Evolutionary conservation across 306 rosid species (phyloP).

Genomic region (Amphicarpaea edgeworthii): DNA sequence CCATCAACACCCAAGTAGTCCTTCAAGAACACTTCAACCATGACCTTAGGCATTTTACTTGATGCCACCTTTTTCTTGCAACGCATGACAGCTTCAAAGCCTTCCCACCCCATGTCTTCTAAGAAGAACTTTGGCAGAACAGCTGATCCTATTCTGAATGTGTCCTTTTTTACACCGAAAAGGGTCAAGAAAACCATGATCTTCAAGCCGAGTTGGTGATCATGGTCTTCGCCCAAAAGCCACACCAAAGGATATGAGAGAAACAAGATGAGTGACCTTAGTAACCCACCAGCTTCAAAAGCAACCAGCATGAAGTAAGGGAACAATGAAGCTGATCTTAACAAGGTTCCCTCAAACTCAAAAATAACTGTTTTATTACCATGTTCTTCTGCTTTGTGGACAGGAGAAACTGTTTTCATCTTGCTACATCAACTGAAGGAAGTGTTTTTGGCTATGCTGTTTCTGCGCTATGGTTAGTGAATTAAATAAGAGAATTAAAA

Average conservation of each 20-base stretch:
- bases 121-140: slow-evolving; percentile 76
- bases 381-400: slow-evolving; percentile 18
- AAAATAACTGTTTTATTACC: slow-evolving; percentile 51
- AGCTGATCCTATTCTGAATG: slow-evolving; percentile 58
- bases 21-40: slow-evolving; percentile 71
- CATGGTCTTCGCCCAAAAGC: slow-evolving; percentile 60
- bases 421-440: slow-evolving; percentile 5
- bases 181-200: slow-evolving; percentile 71
- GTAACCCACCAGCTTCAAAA: slow-evolving; percentile 72
- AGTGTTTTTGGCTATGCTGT: neutral
- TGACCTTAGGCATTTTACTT: slow-evolving; percentile 65
- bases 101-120: slow-evolving; percentile 67
- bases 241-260: slow-evolving; percentile 65
- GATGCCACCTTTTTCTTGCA: slow-evolving; percentile 58
- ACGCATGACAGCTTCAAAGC: slow-evolving; percentile 61
- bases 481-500: too few relatives aligned
- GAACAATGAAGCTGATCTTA: slow-evolving; percentile 59
- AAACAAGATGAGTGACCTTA: slow-evolving; percentile 60
- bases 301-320: slow-evolving; percentile 86
- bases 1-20: slow-evolving; percentile 66
- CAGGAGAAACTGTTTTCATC: slow-evolving; percentile 39
- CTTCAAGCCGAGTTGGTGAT: slow-evolving; percentile 55
- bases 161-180: slow-evolving; percentile 58
- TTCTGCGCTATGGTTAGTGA: too few relatives aligned
- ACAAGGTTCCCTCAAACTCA: slow-evolving; percentile 60